Percentiles rank a stretch among this genome's conserved stretches.
Conservation (phyloP, 345 rosid genomes). For the Corchorus olitorius region DNA sequence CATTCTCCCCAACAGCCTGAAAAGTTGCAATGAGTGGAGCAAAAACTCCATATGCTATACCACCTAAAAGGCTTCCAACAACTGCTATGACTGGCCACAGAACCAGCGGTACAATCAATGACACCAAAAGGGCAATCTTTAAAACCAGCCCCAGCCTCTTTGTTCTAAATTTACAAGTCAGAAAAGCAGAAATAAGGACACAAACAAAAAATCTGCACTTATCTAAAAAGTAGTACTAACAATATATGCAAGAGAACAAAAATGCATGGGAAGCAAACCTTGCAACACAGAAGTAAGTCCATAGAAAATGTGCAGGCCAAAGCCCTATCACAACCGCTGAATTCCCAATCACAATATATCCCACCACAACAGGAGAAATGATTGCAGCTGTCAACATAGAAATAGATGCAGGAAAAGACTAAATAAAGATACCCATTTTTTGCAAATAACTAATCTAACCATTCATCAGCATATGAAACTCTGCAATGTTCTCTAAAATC, state of each 20-base stretch:
- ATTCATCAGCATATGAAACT: not conserved
- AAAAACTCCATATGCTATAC: slow-evolving; percentile 74
- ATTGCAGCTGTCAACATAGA: slow-evolving; percentile 44
- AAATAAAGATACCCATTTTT: slow-evolving; percentile 53
- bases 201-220: not conserved
- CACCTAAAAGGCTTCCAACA: slow-evolving; percentile 67
- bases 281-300: slow-evolving; percentile 74
- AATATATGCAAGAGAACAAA: not conserved
- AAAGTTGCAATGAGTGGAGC: slow-evolving; percentile 79
- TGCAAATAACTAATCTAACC: slow-evolving; percentile 27
- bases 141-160: slow-evolving; percentile 69
- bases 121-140: slow-evolving; percentile 56
- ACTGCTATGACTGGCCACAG: slow-evolving; percentile 74
- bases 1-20: slow-evolving; percentile 66
- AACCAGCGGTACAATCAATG: slow-evolving; percentile 64
- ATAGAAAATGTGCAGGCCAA: slow-evolving; percentile 78
- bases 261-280: slow-evolving; percentile 41
- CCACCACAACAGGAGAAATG: slow-evolving; percentile 55
- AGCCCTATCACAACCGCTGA: slow-evolving; percentile 68
- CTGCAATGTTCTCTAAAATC: not conserved
- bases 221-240: not conserved
- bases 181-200: slow-evolving; percentile 6
- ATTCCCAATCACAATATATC: slow-evolving; percentile 53
- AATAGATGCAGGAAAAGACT: not conserved
- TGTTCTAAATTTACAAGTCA: slow-evolving; percentile 42